Conservation (phyloP, 805 yeast genomes). For the Ogataea nakhonphanomensis region DNA sequence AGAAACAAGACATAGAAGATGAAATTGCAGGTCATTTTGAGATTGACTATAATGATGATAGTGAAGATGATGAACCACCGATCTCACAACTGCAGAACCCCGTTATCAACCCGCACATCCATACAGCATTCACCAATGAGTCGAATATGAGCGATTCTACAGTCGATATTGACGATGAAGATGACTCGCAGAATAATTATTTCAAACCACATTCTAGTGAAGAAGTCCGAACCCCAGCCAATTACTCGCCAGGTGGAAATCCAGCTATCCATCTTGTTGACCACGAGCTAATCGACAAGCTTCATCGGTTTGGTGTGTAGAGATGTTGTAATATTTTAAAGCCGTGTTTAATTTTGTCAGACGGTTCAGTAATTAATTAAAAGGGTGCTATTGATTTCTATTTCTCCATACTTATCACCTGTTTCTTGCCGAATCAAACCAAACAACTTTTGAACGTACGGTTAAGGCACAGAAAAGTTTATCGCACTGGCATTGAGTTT, state of each 20-base stretch:
- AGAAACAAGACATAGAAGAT: conserved; percentile 9
- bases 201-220: conserved; percentile 48
- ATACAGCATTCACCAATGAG: not conserved
- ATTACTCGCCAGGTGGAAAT: conserved; percentile 7
- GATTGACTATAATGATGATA: conserved; percentile 32
- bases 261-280: conserved; percentile 8
- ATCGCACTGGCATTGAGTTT: too few species aligned
- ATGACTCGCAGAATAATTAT: conserved; percentile 48
- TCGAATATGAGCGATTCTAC: conserved; percentile 36
- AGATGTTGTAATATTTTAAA: not conserved
- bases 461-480: too few species aligned
- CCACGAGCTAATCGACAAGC: conserved; percentile 8
- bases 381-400: conserved; percentile 2
- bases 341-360: not conserved
- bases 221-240: conserved; percentile 26
- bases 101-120: not conserved
- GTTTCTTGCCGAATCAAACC: not conserved
- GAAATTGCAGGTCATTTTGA: conserved; percentile 24
- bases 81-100: too few species aligned
- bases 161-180: conserved; percentile 45
- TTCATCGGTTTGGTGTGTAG: conserved; percentile 7
- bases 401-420: not conserved
- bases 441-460: not conserved
- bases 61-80: conserved; percentile 2
- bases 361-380: conserved; percentile 1